phyloP scores from a whole-genome alignment of 495 filamentous ascomycete genomes.

The Mytilinidion resinicola region DNA sequence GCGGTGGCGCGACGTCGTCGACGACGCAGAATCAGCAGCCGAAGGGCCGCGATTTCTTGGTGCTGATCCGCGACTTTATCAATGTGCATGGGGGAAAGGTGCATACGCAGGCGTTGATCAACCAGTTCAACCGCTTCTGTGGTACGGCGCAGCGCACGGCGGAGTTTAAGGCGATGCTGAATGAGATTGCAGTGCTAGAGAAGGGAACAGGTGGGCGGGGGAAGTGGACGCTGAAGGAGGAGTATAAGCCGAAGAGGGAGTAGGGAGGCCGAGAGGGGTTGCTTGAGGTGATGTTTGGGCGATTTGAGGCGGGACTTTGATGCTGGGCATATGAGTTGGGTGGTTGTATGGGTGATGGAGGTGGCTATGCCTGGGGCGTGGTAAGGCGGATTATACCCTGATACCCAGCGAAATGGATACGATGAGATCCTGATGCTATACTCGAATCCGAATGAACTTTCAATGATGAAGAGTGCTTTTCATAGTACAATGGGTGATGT shows the following conservation, averaged over 20 bases:
- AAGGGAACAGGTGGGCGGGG: conserved; percentile 49
- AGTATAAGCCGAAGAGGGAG: conserved; percentile 33
- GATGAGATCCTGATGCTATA: too few species aligned
- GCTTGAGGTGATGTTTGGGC: neutral
- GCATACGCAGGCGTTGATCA: conserved; percentile 67
- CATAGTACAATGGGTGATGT: too few species aligned
- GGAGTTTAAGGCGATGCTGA: conserved; percentile 60
- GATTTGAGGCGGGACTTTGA: too few species aligned
- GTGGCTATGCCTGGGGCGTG: too few species aligned
- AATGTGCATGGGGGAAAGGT: conserved; percentile 62
- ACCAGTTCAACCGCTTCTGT: conserved; percentile 68
- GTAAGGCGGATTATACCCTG: too few species aligned
- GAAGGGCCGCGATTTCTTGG: conserved; percentile 42
- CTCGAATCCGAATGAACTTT: too few species aligned
- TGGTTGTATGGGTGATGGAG: too few species aligned
- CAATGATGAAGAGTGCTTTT: too few species aligned
- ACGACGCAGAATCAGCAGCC: conserved; percentile 36
- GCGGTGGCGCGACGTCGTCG: conserved; percentile 7
- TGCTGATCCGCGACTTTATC: conserved; percentile 69
- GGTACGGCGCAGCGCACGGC: conserved; percentile 47
- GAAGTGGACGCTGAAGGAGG: conserved; percentile 56
- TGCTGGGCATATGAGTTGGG: too few species aligned
- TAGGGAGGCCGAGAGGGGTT: neutral
- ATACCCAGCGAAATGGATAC: too few species aligned
- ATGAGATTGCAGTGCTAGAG: conserved; percentile 51